A percentile compares a stretch with the other conserved stretches of the same genome.
These are phyloP conservation scores for Coniosporium apollinis DNA, from an alignment of 495 filamentous ascomycete genomes.

Conservation along the genomic window DNA sequence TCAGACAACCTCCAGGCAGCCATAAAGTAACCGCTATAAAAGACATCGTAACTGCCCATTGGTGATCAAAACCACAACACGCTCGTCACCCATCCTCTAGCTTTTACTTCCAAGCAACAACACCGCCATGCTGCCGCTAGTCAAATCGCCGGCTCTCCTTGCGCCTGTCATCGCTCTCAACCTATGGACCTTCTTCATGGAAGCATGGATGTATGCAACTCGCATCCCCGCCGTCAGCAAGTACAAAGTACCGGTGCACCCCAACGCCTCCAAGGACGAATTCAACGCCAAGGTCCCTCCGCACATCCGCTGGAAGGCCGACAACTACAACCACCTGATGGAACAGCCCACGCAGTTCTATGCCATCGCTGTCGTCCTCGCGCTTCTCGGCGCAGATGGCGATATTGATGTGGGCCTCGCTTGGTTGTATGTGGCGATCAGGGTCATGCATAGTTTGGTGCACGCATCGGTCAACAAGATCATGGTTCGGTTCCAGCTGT, in stretches of 20 bases:
- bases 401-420: constrained; percentile 10
- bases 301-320: constrained; percentile 10
- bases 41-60: too few relatives aligned
- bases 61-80: too few relatives aligned
- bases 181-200: constrained; percentile 17
- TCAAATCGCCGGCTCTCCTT: constrained; percentile 1
- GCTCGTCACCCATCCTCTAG: too few relatives aligned
- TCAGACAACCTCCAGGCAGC: too few relatives aligned
- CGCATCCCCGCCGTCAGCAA: constrained; percentile 8
- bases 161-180: constrained; percentile 11
- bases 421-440: constrained; percentile 15
- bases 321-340: constrained; percentile 17
- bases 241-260: not conserved
- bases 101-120: too few relatives aligned
- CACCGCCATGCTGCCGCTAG: too few relatives aligned
- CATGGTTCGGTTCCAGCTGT: constrained; percentile 13
- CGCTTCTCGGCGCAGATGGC: constrained; percentile 4
- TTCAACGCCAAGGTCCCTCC: constrained; percentile 12
- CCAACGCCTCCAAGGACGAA: not conserved
- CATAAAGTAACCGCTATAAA: too few relatives aligned
- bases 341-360: constrained; percentile 20
- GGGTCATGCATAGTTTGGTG: constrained; percentile 14
- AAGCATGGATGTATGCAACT: constrained; percentile 16
- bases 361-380: constrained; percentile 11
- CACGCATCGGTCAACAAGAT: constrained; percentile 13